phyloP scores from a whole-genome alignment of 2,329 filamentous ascomycete genomes.

The Penicillium sp. region DNA sequence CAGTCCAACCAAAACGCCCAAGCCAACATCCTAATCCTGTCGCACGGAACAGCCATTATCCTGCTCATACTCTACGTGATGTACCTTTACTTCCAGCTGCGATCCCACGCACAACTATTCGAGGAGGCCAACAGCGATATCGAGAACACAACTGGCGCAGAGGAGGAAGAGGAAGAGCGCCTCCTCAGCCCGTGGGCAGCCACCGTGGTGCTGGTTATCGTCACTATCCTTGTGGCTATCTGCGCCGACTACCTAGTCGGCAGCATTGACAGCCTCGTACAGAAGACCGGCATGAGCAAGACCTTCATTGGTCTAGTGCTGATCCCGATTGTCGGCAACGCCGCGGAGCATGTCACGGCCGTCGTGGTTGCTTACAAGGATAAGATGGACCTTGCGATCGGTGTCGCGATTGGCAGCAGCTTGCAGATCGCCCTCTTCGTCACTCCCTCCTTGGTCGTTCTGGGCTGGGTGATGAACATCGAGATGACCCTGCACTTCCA shows the following conservation, averaged over 20 bases:
- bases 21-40: conserved; percentile 63
- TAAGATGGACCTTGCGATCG: conserved; percentile 65
- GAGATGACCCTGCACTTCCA: conserved; percentile 78
- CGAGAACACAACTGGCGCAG: conserved; percentile 22
- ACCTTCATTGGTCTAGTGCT: conserved; percentile 76
- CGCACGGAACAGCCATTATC: conserved; percentile 71
- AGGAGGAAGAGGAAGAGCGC: conserved; percentile 48
- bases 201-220: conserved; percentile 60
- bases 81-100: conserved; percentile 74
- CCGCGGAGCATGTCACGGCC: conserved; percentile 75
- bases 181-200: conserved; percentile 62
- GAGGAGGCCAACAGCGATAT: conserved; percentile 50
- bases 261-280: conserved; percentile 68
- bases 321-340: conserved; percentile 75
- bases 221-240: conserved; percentile 65
- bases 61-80: conserved; percentile 69
- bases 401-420: conserved; percentile 74
- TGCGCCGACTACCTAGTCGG: conserved; percentile 75
- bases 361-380: conserved; percentile 73
- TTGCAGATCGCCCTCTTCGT: conserved; percentile 80
- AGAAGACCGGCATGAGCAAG: conserved; percentile 67
- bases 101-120: conserved; percentile 69
- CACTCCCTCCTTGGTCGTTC: conserved; percentile 72
- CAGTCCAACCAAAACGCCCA: conserved; percentile 32
- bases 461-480: conserved; percentile 70